A percentile compares a stretch with the other conserved stretches of the same genome.
phyloP scores from a whole-genome alignment of 139 green algal species.

The Chlorella ohadii region DNA sequence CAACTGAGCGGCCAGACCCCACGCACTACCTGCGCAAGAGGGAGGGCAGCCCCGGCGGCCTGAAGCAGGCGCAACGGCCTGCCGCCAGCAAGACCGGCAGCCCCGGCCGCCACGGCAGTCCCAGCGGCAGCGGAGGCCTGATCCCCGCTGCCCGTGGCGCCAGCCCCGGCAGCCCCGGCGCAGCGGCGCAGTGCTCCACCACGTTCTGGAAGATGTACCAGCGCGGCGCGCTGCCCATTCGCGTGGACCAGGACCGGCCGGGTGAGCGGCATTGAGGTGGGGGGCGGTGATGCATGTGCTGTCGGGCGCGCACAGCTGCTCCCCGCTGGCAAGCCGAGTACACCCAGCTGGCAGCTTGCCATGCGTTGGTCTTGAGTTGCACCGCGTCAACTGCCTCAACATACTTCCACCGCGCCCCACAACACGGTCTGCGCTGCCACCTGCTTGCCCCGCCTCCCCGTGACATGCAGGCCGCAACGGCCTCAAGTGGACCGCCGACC shows the following conservation, averaged over 20 bases:
- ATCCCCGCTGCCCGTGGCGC: background rate
- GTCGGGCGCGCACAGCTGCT: too few relatives aligned
- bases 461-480: too few relatives aligned
- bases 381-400: too few relatives aligned
- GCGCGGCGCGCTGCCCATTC: conserved; percentile 81
- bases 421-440: too few relatives aligned
- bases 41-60: conserved; percentile 19
- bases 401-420: too few relatives aligned
- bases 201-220: conserved; percentile 89
- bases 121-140: background rate
- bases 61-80: background rate
- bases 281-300: too few relatives aligned
- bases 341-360: too few relatives aligned
- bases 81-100: too few relatives aligned
- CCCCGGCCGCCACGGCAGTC: too few relatives aligned
- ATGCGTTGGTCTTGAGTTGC: too few relatives aligned
- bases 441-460: too few relatives aligned
- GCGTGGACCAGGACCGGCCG: conserved; percentile 76
- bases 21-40: conserved; percentile 29
- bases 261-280: background rate
- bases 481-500: conserved; percentile 81
- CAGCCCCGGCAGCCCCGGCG: background rate
- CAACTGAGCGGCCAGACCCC: conserved; percentile 23
- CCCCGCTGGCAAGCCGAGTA: too few relatives aligned
- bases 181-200: conserved; percentile 10